Conservation (phyloP, 2,329 filamentous ascomycete genomes). For the Diaporthe vaccinii region DNA sequence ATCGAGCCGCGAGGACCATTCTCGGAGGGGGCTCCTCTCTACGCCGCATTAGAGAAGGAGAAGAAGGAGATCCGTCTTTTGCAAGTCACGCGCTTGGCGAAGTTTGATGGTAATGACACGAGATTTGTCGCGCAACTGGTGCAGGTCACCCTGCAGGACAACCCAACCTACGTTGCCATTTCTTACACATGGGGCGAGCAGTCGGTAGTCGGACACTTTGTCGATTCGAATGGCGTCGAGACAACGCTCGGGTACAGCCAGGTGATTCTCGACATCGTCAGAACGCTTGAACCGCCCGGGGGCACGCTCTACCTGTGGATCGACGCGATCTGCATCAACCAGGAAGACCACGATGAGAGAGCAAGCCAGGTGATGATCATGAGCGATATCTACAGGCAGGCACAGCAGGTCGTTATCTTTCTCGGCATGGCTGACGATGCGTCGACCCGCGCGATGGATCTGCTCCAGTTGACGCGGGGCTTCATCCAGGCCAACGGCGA, state of each 20-base stretch:
- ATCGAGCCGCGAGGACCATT: neutral
- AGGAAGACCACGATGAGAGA: neutral
- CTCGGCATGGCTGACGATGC: neutral
- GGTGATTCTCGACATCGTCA: neutral
- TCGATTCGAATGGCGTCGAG: neutral
- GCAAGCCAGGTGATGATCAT: neutral
- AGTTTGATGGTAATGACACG: neutral
- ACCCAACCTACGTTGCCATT: neutral
- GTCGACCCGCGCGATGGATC: neutral
- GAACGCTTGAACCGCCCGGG: neutral
- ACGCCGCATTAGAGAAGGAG: neutral
- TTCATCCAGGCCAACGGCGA: neutral
- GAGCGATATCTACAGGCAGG: neutral
- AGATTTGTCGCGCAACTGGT: neutral
- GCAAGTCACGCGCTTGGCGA: neutral
- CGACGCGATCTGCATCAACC: neutral
- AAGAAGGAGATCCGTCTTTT: neutral
- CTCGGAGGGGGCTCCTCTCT: neutral
- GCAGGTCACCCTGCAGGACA: neutral
- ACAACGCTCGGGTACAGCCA: neutral
- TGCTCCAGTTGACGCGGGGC: neutral
- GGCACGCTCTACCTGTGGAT: neutral
- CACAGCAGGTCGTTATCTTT: neutral
- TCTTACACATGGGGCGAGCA: constrained; percentile 20
- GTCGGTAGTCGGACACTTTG: neutral